Conservation (phyloP, 306 rosid genomes). For the Trifolium repens region DNA sequence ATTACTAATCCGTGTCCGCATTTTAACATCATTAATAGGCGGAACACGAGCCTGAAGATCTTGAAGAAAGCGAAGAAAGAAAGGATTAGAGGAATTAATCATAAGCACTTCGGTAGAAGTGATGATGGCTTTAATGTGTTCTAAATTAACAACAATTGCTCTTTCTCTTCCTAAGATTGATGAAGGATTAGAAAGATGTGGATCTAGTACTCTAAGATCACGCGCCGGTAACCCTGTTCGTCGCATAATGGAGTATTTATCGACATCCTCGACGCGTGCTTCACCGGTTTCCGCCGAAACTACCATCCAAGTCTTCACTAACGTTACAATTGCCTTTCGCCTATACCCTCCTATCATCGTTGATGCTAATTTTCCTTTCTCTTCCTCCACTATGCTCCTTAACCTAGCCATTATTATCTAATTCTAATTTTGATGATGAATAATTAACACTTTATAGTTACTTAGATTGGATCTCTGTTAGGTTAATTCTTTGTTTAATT, state of each 20-base stretch:
- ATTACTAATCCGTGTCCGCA: slow-evolving; percentile 31
- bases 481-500: too few relatives aligned
- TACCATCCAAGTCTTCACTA: slow-evolving; percentile 42
- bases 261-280: slow-evolving; percentile 46
- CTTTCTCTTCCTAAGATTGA: slow-evolving; percentile 72
- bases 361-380: not conserved
- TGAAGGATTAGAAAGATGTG: slow-evolving; percentile 68
- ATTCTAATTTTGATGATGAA: too few relatives aligned
- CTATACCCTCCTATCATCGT: not conserved
- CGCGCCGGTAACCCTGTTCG: slow-evolving; percentile 82
- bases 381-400: slow-evolving; percentile 1
- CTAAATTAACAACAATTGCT: slow-evolving; percentile 76
- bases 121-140: slow-evolving; percentile 74
- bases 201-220: slow-evolving; percentile 75
- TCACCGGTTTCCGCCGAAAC: slow-evolving; percentile 42
- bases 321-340: slow-evolving; percentile 20
- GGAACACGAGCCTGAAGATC: slow-evolving; percentile 61
- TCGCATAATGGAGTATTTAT: slow-evolving; percentile 67
- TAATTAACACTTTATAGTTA: too few relatives aligned
- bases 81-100: slow-evolving; percentile 60
- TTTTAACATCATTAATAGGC: not conserved
- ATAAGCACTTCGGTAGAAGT: slow-evolving; percentile 64
- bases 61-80: slow-evolving; percentile 59
- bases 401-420: not conserved
- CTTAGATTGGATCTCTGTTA: too few relatives aligned